Evolutionary conservation across 768 basidiomycete genomes (phyloP).

Genomic region (Tephrocybe rancida): DNA sequence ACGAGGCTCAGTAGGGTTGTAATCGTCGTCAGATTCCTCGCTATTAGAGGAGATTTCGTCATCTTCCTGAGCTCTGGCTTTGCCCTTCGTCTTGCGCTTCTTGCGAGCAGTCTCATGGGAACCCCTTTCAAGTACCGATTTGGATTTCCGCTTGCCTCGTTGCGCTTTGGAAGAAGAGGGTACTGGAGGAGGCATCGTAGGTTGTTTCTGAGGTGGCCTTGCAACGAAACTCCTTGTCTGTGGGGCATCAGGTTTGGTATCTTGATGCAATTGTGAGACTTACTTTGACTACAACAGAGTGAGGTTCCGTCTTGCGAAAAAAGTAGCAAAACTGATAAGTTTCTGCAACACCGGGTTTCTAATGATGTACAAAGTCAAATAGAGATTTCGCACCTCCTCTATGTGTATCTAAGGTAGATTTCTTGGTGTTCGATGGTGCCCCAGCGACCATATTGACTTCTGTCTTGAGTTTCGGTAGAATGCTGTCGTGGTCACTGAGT

Average conservation of each 20-base stretch:
- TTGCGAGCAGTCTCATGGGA: constrained; percentile 19
- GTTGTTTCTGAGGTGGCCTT: constrained; percentile 25
- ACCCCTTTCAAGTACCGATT: constrained; percentile 6
- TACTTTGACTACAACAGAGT: constrained; percentile 84
- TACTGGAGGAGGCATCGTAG: constrained; percentile 21
- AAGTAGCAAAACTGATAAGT: constrained; percentile 93
- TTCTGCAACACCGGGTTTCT: constrained; percentile 45
- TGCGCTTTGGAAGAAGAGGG: constrained; percentile 19
- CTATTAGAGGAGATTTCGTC: constrained; percentile 23
- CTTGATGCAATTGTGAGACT: constrained; percentile 4
- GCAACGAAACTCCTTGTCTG: constrained; percentile 44
- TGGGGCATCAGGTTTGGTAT: background rate
- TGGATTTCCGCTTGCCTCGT: constrained; percentile 23
- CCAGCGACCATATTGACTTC: constrained; percentile 53
- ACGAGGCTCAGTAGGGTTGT: constrained; percentile 4
- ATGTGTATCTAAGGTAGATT: constrained; percentile 78
- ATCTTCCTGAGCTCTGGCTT: constrained; percentile 25
- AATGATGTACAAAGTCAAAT: background rate
- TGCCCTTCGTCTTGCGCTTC: constrained; percentile 43
- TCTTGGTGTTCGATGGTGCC: constrained; percentile 47
- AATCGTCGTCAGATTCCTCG: constrained; percentile 13
- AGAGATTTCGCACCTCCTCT: constrained; percentile 64
- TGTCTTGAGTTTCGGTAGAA: constrained; percentile 64
- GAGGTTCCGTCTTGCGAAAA: constrained; percentile 78
- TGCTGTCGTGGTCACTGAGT: constrained; percentile 44